Evolutionary conservation across 2,329 filamentous ascomycete genomes (phyloP).

Genomic region (Amphichorda felina): DNA sequence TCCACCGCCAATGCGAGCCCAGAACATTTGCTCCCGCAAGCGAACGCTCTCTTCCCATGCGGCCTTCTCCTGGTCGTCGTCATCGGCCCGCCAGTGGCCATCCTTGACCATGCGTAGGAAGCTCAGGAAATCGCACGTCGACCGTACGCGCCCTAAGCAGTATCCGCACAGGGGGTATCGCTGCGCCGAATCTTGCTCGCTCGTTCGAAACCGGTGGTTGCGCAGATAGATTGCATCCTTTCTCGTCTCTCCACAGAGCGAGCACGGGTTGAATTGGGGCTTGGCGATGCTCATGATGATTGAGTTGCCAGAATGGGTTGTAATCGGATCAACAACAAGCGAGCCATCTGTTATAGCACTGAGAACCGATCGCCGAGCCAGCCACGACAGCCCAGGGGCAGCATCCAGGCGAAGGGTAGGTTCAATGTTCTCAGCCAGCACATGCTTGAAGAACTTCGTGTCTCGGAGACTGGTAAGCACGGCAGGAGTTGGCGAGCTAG

Average conservation of each 20-base stretch:
- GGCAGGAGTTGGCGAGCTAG: constrained; percentile 22
- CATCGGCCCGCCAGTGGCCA: constrained; percentile 78
- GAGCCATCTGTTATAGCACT: constrained; percentile 74
- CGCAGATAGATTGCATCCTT: constrained; percentile 60
- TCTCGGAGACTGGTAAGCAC: constrained; percentile 63
- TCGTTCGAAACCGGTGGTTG: constrained; percentile 80
- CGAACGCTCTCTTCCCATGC: constrained; percentile 94
- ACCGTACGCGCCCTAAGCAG: constrained; percentile 72
- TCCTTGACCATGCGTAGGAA: constrained; percentile 88
- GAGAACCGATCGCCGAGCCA: constrained; percentile 76
- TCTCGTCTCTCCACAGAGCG: constrained; percentile 77
- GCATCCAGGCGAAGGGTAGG: constrained; percentile 82
- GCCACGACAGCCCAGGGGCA: constrained; percentile 86
- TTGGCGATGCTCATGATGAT: constrained; percentile 35
- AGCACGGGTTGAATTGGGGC: constrained; percentile 57
- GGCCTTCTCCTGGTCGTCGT: constrained; percentile 70
- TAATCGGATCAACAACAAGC: constrained; percentile 81
- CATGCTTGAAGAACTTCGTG: constrained; percentile 87
- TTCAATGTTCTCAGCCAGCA: constrained; percentile 82
- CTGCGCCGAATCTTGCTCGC: constrained; percentile 75
- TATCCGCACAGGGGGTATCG: constrained; percentile 84
- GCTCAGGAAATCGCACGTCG: constrained; percentile 84
- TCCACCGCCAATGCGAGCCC: constrained; percentile 84
- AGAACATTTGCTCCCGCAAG: constrained; percentile 91
- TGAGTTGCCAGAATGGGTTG: constrained; percentile 31